phyloP scores from a whole-genome alignment of 1,284 basidiomycete species.

The Fomitopsis betulina region DNA sequence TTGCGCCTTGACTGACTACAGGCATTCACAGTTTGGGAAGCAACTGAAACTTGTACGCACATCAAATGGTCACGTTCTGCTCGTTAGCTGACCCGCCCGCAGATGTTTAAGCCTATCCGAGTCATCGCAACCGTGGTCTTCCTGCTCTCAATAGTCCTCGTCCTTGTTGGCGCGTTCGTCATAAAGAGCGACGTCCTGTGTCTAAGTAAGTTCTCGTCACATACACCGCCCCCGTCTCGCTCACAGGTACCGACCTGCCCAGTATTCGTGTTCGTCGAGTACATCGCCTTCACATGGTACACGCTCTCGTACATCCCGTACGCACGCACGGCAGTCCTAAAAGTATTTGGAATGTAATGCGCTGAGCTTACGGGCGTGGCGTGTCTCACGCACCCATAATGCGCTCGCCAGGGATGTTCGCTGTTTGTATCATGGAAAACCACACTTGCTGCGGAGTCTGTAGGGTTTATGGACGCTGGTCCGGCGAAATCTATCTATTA shows the following conservation, averaged over 20 bases:
- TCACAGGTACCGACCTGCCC: not conserved
- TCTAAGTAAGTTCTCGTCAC: constrained; percentile 34
- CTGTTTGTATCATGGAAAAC: constrained; percentile 13
- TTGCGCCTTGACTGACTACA: not conserved
- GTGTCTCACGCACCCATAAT: not conserved
- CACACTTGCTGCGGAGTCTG: not conserved
- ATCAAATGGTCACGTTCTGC: not conserved
- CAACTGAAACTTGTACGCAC: constrained; percentile 71
- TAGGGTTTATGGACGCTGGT: constrained; percentile 1
- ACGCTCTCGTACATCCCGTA: constrained; percentile 85
- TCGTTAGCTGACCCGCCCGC: constrained; percentile 1
- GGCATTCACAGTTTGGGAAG: constrained; percentile 54
- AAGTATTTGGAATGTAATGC: constrained; percentile 49
- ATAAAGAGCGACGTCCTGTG: constrained; percentile 55
- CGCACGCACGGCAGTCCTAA: constrained; percentile 69
- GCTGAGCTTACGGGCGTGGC: not conserved
- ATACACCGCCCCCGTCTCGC: not conserved
- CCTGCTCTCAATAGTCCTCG: constrained; percentile 69
- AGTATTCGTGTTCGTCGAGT: constrained; percentile 87
- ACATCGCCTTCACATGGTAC: constrained; percentile 84
- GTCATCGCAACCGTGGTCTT: constrained; percentile 82
- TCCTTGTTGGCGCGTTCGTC: constrained; percentile 81
- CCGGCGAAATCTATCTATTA: constrained; percentile 5
- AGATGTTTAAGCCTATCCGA: constrained; percentile 95
- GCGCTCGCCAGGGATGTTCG: not conserved